phyloP scores from a whole-genome alignment of 2,329 filamentous ascomycete genomes.

The Triangularia setosa region DNA sequence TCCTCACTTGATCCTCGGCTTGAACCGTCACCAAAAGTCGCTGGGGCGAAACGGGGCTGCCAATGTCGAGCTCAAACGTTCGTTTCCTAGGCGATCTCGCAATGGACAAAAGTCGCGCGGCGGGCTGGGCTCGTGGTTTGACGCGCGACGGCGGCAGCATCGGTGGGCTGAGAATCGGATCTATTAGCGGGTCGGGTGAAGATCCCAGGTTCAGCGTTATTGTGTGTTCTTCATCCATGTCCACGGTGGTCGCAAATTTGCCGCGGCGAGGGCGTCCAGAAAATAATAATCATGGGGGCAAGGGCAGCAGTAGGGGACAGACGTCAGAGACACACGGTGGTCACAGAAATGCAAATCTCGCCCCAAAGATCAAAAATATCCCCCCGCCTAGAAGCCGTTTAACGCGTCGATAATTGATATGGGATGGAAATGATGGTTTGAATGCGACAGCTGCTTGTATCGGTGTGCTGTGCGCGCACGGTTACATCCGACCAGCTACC shows the following conservation, averaged over 20 bases:
- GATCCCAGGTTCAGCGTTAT: slow-evolving; percentile 43
- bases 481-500: neutral
- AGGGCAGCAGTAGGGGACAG: neutral
- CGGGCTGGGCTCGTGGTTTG: slow-evolving; percentile 42
- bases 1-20: slow-evolving; percentile 36
- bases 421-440: neutral
- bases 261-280: slow-evolving; percentile 5
- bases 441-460: neutral
- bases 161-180: slow-evolving; percentile 33
- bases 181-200: slow-evolving; percentile 50
- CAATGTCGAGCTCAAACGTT: slow-evolving; percentile 55
- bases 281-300: slow-evolving; percentile 4
- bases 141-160: slow-evolving; percentile 36
- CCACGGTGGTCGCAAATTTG: slow-evolving; percentile 6
- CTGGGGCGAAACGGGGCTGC: slow-evolving; percentile 47
- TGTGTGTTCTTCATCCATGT: slow-evolving; percentile 21
- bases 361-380: neutral
- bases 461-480: neutral
- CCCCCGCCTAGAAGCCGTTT: neutral
- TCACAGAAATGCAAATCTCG: neutral
- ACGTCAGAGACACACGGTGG: neutral
- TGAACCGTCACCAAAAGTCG: slow-evolving; percentile 54
- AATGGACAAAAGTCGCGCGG: slow-evolving; percentile 37
- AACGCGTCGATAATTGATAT: neutral
- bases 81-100: slow-evolving; percentile 50